These are phyloP conservation scores for Ailanthus altissimus DNA, from an alignment of 345 rosid species.

Conservation along the genomic window DNA sequence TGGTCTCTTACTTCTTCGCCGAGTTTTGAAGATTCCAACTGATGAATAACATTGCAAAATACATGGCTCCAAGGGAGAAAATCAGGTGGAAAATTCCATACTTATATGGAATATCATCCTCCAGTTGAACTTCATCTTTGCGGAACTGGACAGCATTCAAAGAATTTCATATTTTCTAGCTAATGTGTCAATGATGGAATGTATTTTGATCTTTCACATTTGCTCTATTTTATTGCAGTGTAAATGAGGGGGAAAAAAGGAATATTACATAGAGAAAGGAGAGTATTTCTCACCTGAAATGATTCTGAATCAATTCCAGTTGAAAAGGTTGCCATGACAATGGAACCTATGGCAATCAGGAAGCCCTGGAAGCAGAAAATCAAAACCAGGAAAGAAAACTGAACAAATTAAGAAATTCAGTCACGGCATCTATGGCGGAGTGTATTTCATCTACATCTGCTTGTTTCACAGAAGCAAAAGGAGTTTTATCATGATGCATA, in stretches of 20 bases:
- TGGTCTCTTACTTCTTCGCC: slow-evolving; percentile 47
- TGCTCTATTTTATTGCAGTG: too few relatives aligned
- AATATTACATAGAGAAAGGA: not conserved
- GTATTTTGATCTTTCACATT: not conserved
- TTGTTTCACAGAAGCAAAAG: too few relatives aligned
- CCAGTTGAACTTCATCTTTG: slow-evolving; percentile 51
- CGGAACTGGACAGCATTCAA: slow-evolving; percentile 47
- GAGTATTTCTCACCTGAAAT: slow-evolving; percentile 54
- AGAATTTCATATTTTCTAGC: too few relatives aligned
- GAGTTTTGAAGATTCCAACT: slow-evolving; percentile 79
- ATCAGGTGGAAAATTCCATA: slow-evolving; percentile 84
- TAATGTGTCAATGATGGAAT: not conserved
- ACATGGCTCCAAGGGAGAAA: slow-evolving; percentile 89
- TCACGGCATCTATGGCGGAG: too few relatives aligned
- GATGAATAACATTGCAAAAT: slow-evolving; percentile 88
- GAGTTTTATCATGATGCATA: too few relatives aligned
- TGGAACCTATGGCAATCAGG: slow-evolving; percentile 73
- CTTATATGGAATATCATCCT: slow-evolving; percentile 73
- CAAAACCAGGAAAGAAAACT: slow-evolving; percentile 1
- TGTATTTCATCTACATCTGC: too few relatives aligned
- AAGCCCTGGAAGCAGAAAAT: slow-evolving; percentile 53
- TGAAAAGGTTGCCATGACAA: slow-evolving; percentile 90
- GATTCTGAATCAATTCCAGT: slow-evolving; percentile 90
- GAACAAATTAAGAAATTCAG: not conserved
- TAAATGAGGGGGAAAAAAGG: too few relatives aligned